Evolutionary conservation across 2,329 filamentous ascomycete species (phyloP).

Genomic region (Arthrobotrys musiformis): DNA sequence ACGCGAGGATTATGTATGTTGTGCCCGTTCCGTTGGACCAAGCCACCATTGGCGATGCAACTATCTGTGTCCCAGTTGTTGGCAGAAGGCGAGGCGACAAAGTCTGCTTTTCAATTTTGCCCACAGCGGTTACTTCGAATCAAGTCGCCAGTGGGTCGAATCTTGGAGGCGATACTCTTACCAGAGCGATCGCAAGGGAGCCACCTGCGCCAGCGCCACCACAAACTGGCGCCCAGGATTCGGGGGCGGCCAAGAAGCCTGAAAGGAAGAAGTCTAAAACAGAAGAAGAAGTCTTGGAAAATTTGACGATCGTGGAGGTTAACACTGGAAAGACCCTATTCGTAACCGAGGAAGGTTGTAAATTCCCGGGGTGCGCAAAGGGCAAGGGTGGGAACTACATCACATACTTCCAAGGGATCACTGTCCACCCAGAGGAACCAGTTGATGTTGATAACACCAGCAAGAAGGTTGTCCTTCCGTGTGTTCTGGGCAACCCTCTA

Average conservation of each 20-base stretch:
- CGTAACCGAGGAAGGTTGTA: constrained; percentile 50
- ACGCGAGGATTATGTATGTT: constrained; percentile 58
- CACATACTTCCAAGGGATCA: constrained; percentile 51
- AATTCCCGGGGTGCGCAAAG: constrained; percentile 40
- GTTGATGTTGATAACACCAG: constrained; percentile 46
- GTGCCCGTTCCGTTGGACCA: constrained; percentile 59
- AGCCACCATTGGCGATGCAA: constrained; percentile 59
- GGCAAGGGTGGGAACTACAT: constrained; percentile 43
- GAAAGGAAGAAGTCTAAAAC: constrained; percentile 39
- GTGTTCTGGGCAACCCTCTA: constrained; percentile 57
- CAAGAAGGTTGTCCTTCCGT: constrained; percentile 58
- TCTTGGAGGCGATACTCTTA: constrained; percentile 44
- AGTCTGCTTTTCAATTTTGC: constrained; percentile 58
- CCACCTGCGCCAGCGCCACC: constrained; percentile 35
- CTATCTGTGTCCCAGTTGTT: constrained; percentile 58
- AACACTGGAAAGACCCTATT: constrained; percentile 49
- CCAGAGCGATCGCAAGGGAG: constrained; percentile 47
- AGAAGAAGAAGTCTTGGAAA: neutral
- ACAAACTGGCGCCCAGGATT: constrained; percentile 34
- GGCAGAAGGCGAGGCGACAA: constrained; percentile 57
- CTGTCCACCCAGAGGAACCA: constrained; percentile 44
- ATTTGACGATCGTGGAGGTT: constrained; percentile 31
- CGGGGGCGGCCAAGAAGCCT: constrained; percentile 29
- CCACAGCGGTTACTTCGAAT: constrained; percentile 57
- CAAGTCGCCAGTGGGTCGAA: constrained; percentile 54